Base-by-base conservation (phyloP, 1,284 basidiomycete species). In the Ganoderma meredithae region DNA sequence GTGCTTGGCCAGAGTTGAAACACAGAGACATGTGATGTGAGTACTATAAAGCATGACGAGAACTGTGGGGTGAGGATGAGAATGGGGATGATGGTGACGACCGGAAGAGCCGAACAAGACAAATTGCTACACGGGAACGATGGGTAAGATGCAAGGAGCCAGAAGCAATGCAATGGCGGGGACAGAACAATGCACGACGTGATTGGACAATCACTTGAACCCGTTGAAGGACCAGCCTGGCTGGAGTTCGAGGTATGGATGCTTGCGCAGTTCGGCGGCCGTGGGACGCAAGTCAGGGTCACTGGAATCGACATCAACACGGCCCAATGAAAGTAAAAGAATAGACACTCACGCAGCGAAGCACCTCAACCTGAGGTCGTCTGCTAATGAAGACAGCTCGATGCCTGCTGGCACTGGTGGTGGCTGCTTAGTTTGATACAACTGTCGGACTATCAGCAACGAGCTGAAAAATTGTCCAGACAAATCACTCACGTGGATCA, bases 341-440 rank as follows among this genome's bases (percentile, higher is more conserved):
- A 43, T 31, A 65, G 66, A 15, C 25, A 81, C 92, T 74, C 76
- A 94, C 94, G 95, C 92, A 9, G 95, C 92, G 76, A 99, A 96
- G 80, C 98, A 99, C 78, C 90, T 90, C 73, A 87, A 85, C 73
- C 97, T 86, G 79, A 99, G 99, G 77, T 97, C 94, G 69, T 93
- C 87, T 10, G 95, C 96, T 64, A 91, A 84, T 13, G 87, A 82
- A 25, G 92, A 90, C 44, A 99, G 82, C 7, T 85, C 81, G 49
- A 98, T 89, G 70, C 95, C 94, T 12, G 89, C 84, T 0, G 98
- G 98, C 9, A 99, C 87, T 1, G 97, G 96, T 5, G 98, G 98
- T 27, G 94, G 91, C 71, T 90, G 85, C 69, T 94, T 90, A 70
- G 92, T 89, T 74, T 93, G 89, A 69, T 94, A 95, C 62, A 97